Conservation (phyloP, 2,329 filamentous ascomycete genomes). For the Fusarium succisae region DNA sequence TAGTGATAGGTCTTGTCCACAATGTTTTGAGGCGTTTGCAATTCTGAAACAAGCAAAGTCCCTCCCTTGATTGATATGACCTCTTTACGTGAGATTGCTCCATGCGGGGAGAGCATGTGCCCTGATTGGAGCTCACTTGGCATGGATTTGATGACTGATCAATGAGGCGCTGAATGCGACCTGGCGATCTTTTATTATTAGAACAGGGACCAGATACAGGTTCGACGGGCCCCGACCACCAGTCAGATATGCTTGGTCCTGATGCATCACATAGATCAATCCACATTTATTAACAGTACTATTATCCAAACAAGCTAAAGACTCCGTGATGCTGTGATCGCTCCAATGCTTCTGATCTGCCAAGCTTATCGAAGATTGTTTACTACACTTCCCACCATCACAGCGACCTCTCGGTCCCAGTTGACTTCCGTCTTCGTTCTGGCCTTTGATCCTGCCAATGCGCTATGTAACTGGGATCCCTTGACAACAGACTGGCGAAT, state of each 20-base stretch:
- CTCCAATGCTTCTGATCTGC: neutral
- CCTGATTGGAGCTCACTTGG: slow-evolving; percentile 32
- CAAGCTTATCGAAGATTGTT: slow-evolving; percentile 57
- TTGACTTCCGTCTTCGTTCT: slow-evolving; percentile 59
- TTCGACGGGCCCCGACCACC: neutral
- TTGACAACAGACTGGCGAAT: slow-evolving; percentile 84
- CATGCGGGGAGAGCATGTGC: slow-evolving; percentile 30
- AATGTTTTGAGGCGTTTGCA: neutral
- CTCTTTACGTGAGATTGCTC: slow-evolving; percentile 23
- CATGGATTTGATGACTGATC: slow-evolving; percentile 33
- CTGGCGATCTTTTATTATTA: slow-evolving; percentile 18
- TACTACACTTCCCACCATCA: slow-evolving; percentile 90
- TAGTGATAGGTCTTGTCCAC: neutral
- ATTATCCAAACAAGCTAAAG: neutral
- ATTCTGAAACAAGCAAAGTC: slow-evolving; percentile 6
- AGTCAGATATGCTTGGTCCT: neutral
- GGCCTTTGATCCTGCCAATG: slow-evolving; percentile 53
- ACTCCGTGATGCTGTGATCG: neutral
- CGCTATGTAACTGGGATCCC: slow-evolving; percentile 75
- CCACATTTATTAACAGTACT: neutral
- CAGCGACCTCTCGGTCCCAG: slow-evolving; percentile 92
- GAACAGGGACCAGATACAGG: slow-evolving; percentile 1
- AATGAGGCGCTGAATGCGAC: neutral
- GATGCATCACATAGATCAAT: neutral
- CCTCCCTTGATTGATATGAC: neutral